Base-by-base conservation (phyloP, 768 basidiomycete species). In the Phylloporus arenicola region DNA sequence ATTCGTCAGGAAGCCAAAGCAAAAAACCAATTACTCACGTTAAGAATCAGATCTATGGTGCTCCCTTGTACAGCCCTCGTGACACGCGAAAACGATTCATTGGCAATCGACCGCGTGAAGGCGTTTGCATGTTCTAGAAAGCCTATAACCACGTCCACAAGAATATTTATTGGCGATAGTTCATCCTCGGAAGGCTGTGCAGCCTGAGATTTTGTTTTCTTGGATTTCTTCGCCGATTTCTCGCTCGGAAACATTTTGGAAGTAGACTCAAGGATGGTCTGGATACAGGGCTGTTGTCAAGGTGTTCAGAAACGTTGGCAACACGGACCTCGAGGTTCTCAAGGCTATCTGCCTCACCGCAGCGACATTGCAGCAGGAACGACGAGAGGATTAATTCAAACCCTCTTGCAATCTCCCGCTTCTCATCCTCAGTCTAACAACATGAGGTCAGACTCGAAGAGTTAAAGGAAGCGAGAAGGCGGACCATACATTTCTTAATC, bases 111-210 rank as follows among this genome's bases (percentile, higher is more conserved):
- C 29, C 92, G 83, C 69, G 88, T 76, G 64, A 87, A 94, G 35
- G 83, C 80, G 5, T 84, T 87, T 3, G 85, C 83, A 51, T 86
- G 80, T 64, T 97, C 92, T 33, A 99, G 70, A 62, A 89, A 86
- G 6, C 91, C 91, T 43, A 99, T 89, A 44, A 97, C 81, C n/a
- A 79, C 77, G 63, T 97, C 93, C 30, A 94, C 83, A 35, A 97
- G 75, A 39, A 92, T 69, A 54, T 96, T 92, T 48, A 94, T 81
- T 1, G 92, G 83, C 43, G 79, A 78, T 1, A 77, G 73, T 3
- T 70, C 71, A 48, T 53, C 65, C 53, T 45, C 60, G 38, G 40
- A 58, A 10, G 42, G 43, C 11, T 43, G 33, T 5, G 39, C 17
- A 3, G 42, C 27, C n/a, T 53, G 43, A 34, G 46, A 47, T 43